phyloP scores from a whole-genome alignment of 139 green algal genomes.

The Picochlorum costavermella region DNA sequence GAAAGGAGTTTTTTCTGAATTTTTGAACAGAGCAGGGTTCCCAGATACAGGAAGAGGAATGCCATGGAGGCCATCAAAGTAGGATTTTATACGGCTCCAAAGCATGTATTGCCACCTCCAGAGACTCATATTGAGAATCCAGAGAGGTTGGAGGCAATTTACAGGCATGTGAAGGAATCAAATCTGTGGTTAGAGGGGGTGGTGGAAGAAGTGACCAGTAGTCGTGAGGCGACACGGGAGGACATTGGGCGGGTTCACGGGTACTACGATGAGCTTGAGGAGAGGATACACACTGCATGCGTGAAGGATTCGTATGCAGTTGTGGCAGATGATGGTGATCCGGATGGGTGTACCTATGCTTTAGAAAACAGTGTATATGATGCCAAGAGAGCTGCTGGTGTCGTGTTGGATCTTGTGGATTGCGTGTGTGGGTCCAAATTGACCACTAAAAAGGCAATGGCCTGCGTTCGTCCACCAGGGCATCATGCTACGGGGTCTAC shows the following conservation, averaged over 20 bases:
- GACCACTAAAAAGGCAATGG: not conserved
- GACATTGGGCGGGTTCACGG: slow-evolving; percentile 1
- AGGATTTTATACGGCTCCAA: no score
- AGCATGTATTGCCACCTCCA: no score
- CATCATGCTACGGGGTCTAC: slow-evolving; percentile 6
- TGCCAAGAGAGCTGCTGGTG: slow-evolving; percentile 8
- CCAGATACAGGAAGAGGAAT: no score
- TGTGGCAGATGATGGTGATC: slow-evolving; percentile 7
- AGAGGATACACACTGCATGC: not conserved
- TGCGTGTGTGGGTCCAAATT: slow-evolving; percentile 3
- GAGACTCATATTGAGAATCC: no score
- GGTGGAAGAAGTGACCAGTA: not conserved
- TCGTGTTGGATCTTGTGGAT: slow-evolving; percentile 12
- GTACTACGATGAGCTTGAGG: not conserved
- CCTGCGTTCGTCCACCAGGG: slow-evolving; percentile 1
- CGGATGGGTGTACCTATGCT: slow-evolving; percentile 24
- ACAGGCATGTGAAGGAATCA: not conserved
- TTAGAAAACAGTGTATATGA: slow-evolving; percentile 12
- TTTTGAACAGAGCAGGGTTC: no score
- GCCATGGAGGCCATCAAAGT: no score
- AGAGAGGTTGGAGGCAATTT: no score
- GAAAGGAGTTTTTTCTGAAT: no score
- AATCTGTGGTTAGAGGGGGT: not conserved
- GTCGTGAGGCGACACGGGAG: not conserved
- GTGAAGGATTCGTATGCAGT: not conserved